Base-by-base conservation (phyloP, 371 early-diverging fungal genomes). In the Rhizopus sp. region DNA sequence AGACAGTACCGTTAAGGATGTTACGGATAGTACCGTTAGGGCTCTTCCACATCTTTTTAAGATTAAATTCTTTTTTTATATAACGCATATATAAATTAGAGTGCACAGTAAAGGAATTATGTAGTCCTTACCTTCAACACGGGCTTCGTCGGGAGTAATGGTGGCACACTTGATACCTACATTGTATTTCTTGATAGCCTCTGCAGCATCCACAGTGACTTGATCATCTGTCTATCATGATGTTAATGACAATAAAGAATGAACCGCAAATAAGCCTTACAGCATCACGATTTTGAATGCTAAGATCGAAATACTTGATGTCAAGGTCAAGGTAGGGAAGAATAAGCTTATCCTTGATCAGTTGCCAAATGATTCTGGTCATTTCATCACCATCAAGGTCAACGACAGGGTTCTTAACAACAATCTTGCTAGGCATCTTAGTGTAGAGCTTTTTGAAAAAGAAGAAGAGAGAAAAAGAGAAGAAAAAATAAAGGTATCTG, bases 131-230 rank as follows among this genome's bases (percentile, higher is more conserved):
- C 88, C 89, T 75, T 95, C 83, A 58, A 98, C 97, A 68, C 98
- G 92, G 23, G 85, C 91, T 62, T 93, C 93, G 68, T 98, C 98
- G 13, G 98, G 97, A n/a, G 98, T 98, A 73, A 98, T 98, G 47
- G 98, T 98, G 29, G 98, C 98, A 78, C 98, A 98, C 82, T 98
- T 98, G 80, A 98, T 97, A 63, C 94, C 97, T 35, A 96, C 98
- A 72, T 94, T 93, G 85, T 94, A 95, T 84, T 95, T 93, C 65
- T 90, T 83, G 72, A 95, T 97, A 30, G 97, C 97, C 50, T 94
- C 90, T 39, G 98, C 98, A 47, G 98, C 95, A 51, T 97, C 97
- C 41, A 94, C 71, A 33, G 97, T 97, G 50, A 98, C 95, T 80
- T 92, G 87, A 80, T 98, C 98, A 69, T 93, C 77, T 34, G 98